A percentile compares a stretch with the other conserved stretches of the same genome.
Conservation (phyloP, 768 basidiomycete species). For the Kwoniella mangroviensis region DNA sequence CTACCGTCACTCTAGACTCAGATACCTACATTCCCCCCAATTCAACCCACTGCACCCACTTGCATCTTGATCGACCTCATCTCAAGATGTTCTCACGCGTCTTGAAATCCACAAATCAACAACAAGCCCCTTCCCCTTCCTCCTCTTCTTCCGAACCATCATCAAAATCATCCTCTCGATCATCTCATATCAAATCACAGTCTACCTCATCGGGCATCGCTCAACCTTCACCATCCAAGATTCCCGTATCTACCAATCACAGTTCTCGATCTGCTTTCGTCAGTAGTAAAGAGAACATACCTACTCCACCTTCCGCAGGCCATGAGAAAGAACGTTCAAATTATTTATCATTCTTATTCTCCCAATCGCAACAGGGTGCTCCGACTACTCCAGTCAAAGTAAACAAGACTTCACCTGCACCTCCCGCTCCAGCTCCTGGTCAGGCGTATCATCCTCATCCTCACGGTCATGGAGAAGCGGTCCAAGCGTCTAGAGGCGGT, state of each 20-base stretch:
- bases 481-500: slow-evolving; percentile 1
- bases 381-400: slow-evolving; percentile 52
- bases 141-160: slow-evolving; percentile 36
- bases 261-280: slow-evolving; percentile 29
- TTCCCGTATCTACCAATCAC: slow-evolving; percentile 48
- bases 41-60: neutral
- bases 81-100: slow-evolving; percentile 55
- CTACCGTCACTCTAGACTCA: neutral
- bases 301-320: slow-evolving; percentile 4
- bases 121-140: slow-evolving; percentile 32
- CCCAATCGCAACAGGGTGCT: slow-evolving; percentile 38
- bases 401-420: slow-evolving; percentile 38
- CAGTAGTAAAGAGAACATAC: slow-evolving; percentile 37
- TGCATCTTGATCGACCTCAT: neutral
- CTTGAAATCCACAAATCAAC: slow-evolving; percentile 47
- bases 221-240: slow-evolving; percentile 51
- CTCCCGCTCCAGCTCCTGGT: slow-evolving; percentile 25
- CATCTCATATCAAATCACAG: slow-evolving; percentile 32
- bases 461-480: slow-evolving; percentile 9
- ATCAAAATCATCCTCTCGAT: slow-evolving; percentile 38
- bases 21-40: neutral
- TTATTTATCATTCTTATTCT: slow-evolving; percentile 50
- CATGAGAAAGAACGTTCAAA: slow-evolving; percentile 39
- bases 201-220: slow-evolving; percentile 21
- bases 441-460: slow-evolving; percentile 23